Evolutionary conservation across 805 yeast species (phyloP), one percentile per base, ranked within the genome.

Genomic region (Diddensiella santjacobensis): DNA sequence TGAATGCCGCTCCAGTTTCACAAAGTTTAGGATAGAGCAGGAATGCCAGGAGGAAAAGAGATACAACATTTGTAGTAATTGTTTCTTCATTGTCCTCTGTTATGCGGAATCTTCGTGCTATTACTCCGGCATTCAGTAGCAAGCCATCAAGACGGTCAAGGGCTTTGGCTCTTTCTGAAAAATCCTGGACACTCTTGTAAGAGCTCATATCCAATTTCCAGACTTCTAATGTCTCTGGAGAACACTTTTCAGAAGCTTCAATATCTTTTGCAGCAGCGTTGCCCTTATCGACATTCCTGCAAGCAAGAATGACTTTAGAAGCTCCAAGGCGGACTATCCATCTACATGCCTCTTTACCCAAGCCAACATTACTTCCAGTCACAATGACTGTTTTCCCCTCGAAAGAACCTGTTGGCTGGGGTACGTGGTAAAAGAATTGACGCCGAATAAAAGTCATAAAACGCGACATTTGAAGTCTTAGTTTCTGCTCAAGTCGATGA

Each of bases 201-300:
- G 31, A 26, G 31, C 31, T 26, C 31, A 26, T 26, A 26, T 26
- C 31, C 31, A 26, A 26, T 8, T 26, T 26, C 31, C 31, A 26
- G 11, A 26, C 31, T 26, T 26, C 31, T 26, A 26, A 13, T 26
- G 31, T 26, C 31, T 26, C 31, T 26, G 31, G 31, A 26, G 31
- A 26, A 26, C 31, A 26, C 31, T 26, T 26, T 26, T 26, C 31
- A 26, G 31, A 26, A 26, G 31, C 31, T 26, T 26, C 31, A 26
- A 26, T 26, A 26, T 26, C 31, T 13, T 26, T 13, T 26, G 31
- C 38, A 35, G 38, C 18, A 6, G 38, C 38, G 8, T 35, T 35
- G 18, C 38, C 38, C 18, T 35, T 35, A 8, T 35, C 38, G n/a
- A 35, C 38, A 17, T 17, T 35, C 38, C 38, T 35, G 18, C 38